phyloP scores from a whole-genome alignment of 2,329 filamentous ascomycete species.

The Botrytis paeoniae region DNA sequence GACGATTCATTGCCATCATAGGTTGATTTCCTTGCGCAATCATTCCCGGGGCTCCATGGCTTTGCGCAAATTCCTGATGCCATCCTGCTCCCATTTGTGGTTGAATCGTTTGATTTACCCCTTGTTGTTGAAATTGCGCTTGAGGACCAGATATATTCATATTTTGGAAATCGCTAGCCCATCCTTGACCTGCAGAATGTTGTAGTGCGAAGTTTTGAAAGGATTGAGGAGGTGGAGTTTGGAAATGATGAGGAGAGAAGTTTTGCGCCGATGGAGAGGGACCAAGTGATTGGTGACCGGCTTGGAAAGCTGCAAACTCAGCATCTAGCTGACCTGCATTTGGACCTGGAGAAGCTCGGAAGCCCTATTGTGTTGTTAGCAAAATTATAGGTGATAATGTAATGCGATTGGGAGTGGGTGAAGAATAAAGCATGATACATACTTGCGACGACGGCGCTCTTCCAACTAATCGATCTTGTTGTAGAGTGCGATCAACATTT shows the following conservation, averaged over 20 bases:
- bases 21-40: constrained; percentile 6
- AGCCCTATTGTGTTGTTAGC: constrained; percentile 48
- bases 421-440: constrained; percentile 26
- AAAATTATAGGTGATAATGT: constrained; percentile 8
- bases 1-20: constrained; percentile 19
- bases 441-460: constrained; percentile 56
- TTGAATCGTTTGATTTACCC: constrained; percentile 26
- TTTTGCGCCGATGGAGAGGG: constrained; percentile 19
- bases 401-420: neutral
- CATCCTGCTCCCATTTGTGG: constrained; percentile 41
- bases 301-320: constrained; percentile 69
- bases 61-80: constrained; percentile 56
- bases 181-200: constrained; percentile 32
- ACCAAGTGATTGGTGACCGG: constrained; percentile 44
- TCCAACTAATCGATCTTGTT: constrained; percentile 63
- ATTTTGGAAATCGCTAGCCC: constrained; percentile 47
- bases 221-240: constrained; percentile 24
- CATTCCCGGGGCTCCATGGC: neutral
- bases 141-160: constrained; percentile 41
- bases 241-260: constrained; percentile 28
- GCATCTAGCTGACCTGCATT: constrained; percentile 56
- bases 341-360: constrained; percentile 54
- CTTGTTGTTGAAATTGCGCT: constrained; percentile 37
- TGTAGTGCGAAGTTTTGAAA: constrained; percentile 24
- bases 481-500: constrained; percentile 62